Conservation (phyloP, 768 basidiomycete species). For the Holtermanniella nyarrowii region DNA sequence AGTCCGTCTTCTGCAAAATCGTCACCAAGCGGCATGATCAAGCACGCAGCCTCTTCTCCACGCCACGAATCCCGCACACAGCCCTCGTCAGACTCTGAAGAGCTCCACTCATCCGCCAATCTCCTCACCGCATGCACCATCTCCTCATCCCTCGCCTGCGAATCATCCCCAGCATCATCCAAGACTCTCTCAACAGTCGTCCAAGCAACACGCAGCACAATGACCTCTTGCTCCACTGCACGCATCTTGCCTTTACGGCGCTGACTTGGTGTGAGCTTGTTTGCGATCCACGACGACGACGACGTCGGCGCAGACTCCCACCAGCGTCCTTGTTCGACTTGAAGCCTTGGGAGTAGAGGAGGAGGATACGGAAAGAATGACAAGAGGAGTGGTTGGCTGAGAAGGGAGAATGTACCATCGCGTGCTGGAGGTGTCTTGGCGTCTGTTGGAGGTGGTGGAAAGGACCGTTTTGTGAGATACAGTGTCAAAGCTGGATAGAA, state of each 20-base stretch:
- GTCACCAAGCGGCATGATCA: no score
- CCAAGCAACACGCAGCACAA: conserved; percentile 23
- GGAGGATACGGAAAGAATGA: conserved; percentile 39
- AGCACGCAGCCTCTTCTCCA: no score
- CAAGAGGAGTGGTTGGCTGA: conserved; percentile 33
- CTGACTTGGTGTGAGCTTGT: not conserved
- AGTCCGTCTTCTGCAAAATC: not conserved
- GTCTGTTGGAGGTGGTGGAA: conserved; percentile 16
- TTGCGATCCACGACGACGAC: not conserved
- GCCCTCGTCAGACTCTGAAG: conserved; percentile 1
- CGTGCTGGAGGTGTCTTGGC: conserved; percentile 10
- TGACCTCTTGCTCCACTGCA: conserved; percentile 13
- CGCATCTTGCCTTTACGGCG: not conserved
- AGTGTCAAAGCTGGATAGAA: conserved; percentile 39
- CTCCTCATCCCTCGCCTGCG: conserved; percentile 16
- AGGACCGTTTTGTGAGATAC: conserved; percentile 27
- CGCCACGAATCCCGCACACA: conserved; percentile 18
- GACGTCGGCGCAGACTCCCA: not conserved
- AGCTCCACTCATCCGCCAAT: conserved; percentile 21
- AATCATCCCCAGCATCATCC: conserved; percentile 14
- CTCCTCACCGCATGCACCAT: conserved; percentile 12
- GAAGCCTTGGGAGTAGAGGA: conserved; percentile 25
- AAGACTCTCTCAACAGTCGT: conserved; percentile 29
- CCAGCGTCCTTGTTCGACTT: not conserved
- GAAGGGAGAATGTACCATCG: conserved; percentile 25